Evolutionary conservation across 2,329 filamentous ascomycete species (phyloP).

Genomic region (Sporothrix humicola): DNA sequence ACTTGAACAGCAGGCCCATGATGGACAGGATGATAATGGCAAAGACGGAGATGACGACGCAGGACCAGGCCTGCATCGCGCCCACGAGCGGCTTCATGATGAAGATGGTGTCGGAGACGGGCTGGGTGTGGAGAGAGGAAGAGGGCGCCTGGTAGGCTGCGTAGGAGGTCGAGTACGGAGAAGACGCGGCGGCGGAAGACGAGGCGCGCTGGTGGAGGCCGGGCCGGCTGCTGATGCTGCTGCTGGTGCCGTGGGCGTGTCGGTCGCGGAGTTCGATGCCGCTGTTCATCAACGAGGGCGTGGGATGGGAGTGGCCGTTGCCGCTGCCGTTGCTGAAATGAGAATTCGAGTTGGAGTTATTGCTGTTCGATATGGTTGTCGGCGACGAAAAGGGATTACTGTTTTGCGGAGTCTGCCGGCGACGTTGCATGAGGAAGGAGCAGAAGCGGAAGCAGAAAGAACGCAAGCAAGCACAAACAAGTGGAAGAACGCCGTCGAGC

Average conservation of each 20-base stretch:
- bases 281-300: conserved; percentile 31
- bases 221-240: conserved; percentile 38
- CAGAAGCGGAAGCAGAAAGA: neutral
- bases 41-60: conserved; percentile 73
- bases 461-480: neutral
- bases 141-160: conserved; percentile 27
- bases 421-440: conserved; percentile 36
- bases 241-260: conserved; percentile 36
- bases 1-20: conserved; percentile 74
- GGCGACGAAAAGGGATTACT: conserved; percentile 25
- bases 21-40: conserved; percentile 68
- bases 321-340: neutral
- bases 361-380: neutral
- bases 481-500: neutral
- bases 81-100: conserved; percentile 94
- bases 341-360: neutral
- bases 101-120: conserved; percentile 41
- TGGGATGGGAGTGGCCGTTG: neutral
- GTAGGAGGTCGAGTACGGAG: neutral
- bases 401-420: conserved; percentile 35
- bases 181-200: conserved; percentile 16
- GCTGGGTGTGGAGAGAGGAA: neutral
- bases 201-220: conserved; percentile 26
- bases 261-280: conserved; percentile 38
- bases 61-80: conserved; percentile 92